Base-by-base conservation (phyloP, 164 flowering plant species). In the Piper longum region DNA sequence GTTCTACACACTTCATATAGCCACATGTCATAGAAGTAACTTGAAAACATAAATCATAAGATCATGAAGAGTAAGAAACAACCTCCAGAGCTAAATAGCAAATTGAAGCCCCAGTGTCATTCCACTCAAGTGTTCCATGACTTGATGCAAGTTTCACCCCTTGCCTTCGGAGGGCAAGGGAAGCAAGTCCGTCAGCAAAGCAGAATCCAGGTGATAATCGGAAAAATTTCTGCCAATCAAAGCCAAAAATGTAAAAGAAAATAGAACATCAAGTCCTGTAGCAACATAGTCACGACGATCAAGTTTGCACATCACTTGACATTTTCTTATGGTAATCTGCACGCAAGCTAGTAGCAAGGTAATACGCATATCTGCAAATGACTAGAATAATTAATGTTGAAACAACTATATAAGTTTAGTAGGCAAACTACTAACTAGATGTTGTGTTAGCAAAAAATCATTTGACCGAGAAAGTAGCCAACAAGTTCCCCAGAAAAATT, bases 161-260 rank as follows among this genome's bases (percentile, higher is more conserved):
- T 82, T 93, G 99, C 16, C 91, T 81, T 60, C 90, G 76, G 78
- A 93, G 95, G 66, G 99, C 99, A 59, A 93, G 71, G 41, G 99
- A 93, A 70, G 99, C 95, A 73, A 93, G 85, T 56, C 97, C 99
- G 80, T 93, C 99, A 68, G 99, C 95, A 75, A 93, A 88, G 82
- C 99, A 93, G 72, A 93, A 93, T 69, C 97, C 99, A 5, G 99
- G 99, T 54, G 95, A 85, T 64, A 93, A 56, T 76, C 99, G 83
- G 78, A 93, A 93, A 70, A 88, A 78, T 64, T 85, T 88, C 99
- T 92, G 97, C 65, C 5, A 51, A 16, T 42, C 40, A 16, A 60
- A 60, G 14, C 0, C 26, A 41, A 26, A 13, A 57, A 26, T 26
- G 16, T 2, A 9, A 57, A 41, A 7, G 39, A 13, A 13, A 57